Percentiles rank a stretch among this genome's conserved stretches.
These are phyloP conservation scores for Endotrypanum monterogeii DNA, from an alignment of 208 protist genomes.

Conservation along the genomic window DNA sequence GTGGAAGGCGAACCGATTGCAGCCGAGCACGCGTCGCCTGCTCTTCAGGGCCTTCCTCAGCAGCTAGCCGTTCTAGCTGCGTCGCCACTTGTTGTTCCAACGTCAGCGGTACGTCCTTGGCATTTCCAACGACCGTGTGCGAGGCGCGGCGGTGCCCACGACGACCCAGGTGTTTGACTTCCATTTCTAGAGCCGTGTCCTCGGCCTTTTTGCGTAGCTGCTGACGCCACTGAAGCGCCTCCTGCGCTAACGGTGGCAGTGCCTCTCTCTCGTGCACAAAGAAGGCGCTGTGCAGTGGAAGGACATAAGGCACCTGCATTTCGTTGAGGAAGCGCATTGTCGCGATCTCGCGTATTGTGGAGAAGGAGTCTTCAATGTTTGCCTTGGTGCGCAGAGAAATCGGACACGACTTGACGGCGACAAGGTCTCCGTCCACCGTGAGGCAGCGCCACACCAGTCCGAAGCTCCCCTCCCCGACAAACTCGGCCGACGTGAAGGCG, in stretches of 20 bases:
- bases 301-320: slow-evolving; percentile 80
- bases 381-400: slow-evolving; percentile 56
- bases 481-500: slow-evolving; percentile 67
- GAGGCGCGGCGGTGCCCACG: slow-evolving; percentile 1
- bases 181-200: slow-evolving; percentile 32
- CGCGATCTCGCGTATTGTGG: slow-evolving; percentile 81
- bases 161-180: slow-evolving; percentile 24
- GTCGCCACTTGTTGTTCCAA: slow-evolving; percentile 27
- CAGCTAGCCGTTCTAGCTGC: slow-evolving; percentile 26
- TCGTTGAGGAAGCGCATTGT: slow-evolving; percentile 82
- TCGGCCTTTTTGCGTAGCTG: slow-evolving; percentile 35
- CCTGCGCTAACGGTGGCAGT: slow-evolving; percentile 61
- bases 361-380: slow-evolving; percentile 77
- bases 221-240: slow-evolving; percentile 43
- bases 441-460: slow-evolving; percentile 80
- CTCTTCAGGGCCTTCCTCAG: slow-evolving; percentile 28
- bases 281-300: slow-evolving; percentile 85
- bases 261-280: slow-evolving; percentile 53
- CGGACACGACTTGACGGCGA: slow-evolving; percentile 86
- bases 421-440: slow-evolving; percentile 76
- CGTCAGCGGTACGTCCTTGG: slow-evolving; percentile 5
- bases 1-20: slow-evolving; percentile 52
- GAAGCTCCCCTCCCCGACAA: slow-evolving; percentile 88
- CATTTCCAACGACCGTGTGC: not conserved
- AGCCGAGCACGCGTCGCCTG: slow-evolving; percentile 32